A percentile compares a stretch with the other conserved stretches of the same genome.
Evolutionary conservation across 768 basidiomycete genomes (phyloP).

Genomic region (Boletus patriciae): DNA sequence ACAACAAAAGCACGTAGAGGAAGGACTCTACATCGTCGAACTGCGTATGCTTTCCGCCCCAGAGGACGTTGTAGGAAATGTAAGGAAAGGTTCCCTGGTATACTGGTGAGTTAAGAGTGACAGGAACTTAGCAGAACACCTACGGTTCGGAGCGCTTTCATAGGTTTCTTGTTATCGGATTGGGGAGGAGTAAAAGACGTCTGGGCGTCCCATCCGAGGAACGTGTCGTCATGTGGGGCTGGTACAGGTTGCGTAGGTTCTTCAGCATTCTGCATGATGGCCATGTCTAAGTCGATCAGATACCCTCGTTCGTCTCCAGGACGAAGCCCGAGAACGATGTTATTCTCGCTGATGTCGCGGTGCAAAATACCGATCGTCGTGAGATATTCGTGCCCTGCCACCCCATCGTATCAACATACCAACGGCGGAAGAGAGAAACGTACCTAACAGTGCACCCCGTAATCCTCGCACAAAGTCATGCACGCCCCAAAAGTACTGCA

Average conservation of each 20-base stretch:
- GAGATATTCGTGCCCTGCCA: slow-evolving; percentile 11
- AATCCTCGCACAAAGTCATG: slow-evolving; percentile 16
- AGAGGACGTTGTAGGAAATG: neutral
- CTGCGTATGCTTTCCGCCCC: neutral
- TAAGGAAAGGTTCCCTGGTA: slow-evolving; percentile 1
- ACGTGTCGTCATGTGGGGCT: too few relatives aligned
- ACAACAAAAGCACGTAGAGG: neutral
- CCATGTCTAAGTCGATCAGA: slow-evolving; percentile 34
- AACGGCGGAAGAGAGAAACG: neutral
- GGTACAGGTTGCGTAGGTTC: neutral
- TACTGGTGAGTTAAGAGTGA: too few relatives aligned
- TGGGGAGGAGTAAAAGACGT: too few relatives aligned
- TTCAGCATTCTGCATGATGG: neutral
- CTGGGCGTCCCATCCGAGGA: too few relatives aligned
- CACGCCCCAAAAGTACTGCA: slow-evolving; percentile 12
- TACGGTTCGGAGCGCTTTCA: too few relatives aligned
- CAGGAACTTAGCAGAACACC: too few relatives aligned
- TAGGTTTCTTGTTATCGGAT: too few relatives aligned
- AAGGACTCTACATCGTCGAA: slow-evolving; percentile 4
- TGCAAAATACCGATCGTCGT: slow-evolving; percentile 25
- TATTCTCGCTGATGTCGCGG: slow-evolving; percentile 20
- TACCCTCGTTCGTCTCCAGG: slow-evolving; percentile 20
- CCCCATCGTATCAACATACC: neutral
- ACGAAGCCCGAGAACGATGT: neutral
- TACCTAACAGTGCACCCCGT: slow-evolving; percentile 11